These are phyloP conservation scores for Dothideomycetes sp. DNA, from an alignment of 2,329 filamentous ascomycete species.

Conservation along the genomic window DNA sequence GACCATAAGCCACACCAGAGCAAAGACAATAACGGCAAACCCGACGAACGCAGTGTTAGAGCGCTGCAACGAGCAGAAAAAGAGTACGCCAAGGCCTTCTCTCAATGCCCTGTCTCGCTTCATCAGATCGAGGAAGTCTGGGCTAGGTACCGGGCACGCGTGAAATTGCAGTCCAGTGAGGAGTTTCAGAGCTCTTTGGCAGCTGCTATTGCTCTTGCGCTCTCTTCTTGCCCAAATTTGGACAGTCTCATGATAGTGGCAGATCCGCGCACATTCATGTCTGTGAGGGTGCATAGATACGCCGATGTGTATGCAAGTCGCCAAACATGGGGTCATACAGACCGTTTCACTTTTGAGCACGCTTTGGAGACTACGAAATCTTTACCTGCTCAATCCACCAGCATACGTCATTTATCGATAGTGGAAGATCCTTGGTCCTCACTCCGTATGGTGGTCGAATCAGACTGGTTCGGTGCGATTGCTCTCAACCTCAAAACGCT, in stretches of 20 bases:
- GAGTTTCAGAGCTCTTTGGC: background rate
- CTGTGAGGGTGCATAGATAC: too few relatives aligned
- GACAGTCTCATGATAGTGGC: background rate
- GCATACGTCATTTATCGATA: too few relatives aligned
- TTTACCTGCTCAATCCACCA: too few relatives aligned
- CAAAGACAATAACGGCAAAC: background rate
- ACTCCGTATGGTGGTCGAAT: too few relatives aligned
- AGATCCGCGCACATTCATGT: background rate
- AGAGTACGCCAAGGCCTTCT: background rate
- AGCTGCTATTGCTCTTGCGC: background rate
- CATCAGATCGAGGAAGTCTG: background rate
- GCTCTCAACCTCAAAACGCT: too few relatives aligned
- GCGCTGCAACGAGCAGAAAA: background rate
- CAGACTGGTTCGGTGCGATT: too few relatives aligned
- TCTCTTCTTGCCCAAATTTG: background rate
- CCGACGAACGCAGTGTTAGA: background rate
- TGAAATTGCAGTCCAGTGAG: background rate
- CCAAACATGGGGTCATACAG: too few relatives aligned
- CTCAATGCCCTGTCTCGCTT: background rate
- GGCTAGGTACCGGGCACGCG: background rate
- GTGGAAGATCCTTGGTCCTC: too few relatives aligned
- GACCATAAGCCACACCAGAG: background rate
- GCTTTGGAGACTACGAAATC: too few relatives aligned
- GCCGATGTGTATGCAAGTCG: too few relatives aligned
- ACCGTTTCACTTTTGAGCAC: too few relatives aligned